Base-by-base conservation (phyloP, 2,329 filamentous ascomycete species). In the Stagonosporopsis tanaceti region DNA sequence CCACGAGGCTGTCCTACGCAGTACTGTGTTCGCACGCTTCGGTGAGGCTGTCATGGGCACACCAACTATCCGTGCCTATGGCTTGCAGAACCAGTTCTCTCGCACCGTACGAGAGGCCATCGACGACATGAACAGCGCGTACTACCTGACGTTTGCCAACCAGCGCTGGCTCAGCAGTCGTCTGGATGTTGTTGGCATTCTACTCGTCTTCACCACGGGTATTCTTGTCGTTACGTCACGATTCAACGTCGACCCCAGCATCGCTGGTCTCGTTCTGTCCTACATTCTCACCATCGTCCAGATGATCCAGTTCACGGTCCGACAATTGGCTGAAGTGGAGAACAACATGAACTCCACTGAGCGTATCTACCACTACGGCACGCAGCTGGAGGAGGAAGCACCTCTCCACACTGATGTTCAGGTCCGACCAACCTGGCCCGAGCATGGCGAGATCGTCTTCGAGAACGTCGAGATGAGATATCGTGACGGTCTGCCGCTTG, bases 311-410 rank as follows among this genome's bases (percentile, higher is more conserved):
- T 97, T 97, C 76, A 94, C 92, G 0, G 92, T 98, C 17, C 87
- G 95, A 17, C 94, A 98, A 77, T 83, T 97, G 7, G 94, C 94
- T 25, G 94, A 97, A 76, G 92, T 98, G 8, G 94, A 98, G 77
- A 98, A 97, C 78, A 92, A 93, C 72, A 98, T 98, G 94, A 98
- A 97, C 75, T 89, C 93, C 0, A 95, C 96, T 0, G 94, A 98
- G 78, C 89, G 95, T 47, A 82, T 98, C 32, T 88, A 93, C 73
- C 92, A 96, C 79, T 98, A 98, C 74, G 93, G 92, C 52, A 92
- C 87, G 0, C 78, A 91, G 65, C 85, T 99, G 4, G 93, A 96
- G 62, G 90, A 97, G 72, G 95, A 98, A 76, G 92, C 94, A 0
- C 92, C 93, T 0, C 82, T 93, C 1, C 90, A 93, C 68, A 89